Evolutionary conservation across 2,329 filamentous ascomycete genomes (phyloP), one percentile per base, ranked within the genome.

Genomic region (Sclerotinia spermophila): DNA sequence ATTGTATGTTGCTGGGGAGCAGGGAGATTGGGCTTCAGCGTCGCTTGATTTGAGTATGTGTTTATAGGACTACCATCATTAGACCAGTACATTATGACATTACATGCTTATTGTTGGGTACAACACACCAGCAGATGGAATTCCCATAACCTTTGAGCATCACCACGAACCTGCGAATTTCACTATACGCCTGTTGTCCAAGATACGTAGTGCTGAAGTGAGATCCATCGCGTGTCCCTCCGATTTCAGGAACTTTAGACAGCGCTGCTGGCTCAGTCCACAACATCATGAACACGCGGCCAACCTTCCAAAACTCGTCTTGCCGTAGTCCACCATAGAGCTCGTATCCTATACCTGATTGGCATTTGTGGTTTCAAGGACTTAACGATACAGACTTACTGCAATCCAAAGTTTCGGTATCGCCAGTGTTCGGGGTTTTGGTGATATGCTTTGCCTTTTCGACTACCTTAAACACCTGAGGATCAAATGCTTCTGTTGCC

Each of bases 101-200:
- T 8, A 3, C 3, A 48, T 13, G 30, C 13, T 35, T 15, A 48
- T 21, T 11, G 0, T 30, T 24, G 33, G 4, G 15, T 27, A 4
- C 21, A 27, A 45, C 38, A 59, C 48, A 68, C 76, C 72, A 75
- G 70, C 75, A 77, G 15, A 76, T 72, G n/a, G 71, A 71, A 48
- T 73, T 74, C 7, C 74, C 75, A 30, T 73, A 64, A 2, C 71
- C 69, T 19, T 75, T 72, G 6, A 42, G 21, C 13, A 77, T 55
- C 1, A 77, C 71, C 38, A 77, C 75, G 61, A 77, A 77, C 0
- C 75, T 73, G 5, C 76, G 71, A 21, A 76, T 77, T 40, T 77
- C 74, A 61, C 60, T 73, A 44, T 72, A 76, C 19, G 61, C 75
- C 19, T 58, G 61, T n/a, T 68, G 60, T 33, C 69, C 69, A 40